phyloP scores from a whole-genome alignment of 805 yeast species.

The Ogataea methanolica region DNA sequence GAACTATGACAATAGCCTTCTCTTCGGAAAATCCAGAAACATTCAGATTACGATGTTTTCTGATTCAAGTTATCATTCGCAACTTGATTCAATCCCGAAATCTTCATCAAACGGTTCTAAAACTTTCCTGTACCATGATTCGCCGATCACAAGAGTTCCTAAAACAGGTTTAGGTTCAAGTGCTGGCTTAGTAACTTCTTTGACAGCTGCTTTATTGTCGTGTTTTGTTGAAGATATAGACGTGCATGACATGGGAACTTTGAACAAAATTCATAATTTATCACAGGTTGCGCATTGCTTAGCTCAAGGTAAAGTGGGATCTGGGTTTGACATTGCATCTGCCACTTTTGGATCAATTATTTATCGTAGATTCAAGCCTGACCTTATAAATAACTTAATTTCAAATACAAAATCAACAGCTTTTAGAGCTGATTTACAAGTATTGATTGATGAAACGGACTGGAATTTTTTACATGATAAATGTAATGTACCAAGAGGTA shows the following conservation, averaged over 20 bases:
- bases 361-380: conserved; percentile 71
- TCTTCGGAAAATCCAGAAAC: conserved; percentile 10
- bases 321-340: conserved; percentile 96
- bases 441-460: conserved; percentile 36
- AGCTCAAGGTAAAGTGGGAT: conserved; percentile 94
- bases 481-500: conserved; percentile 62
- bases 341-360: conserved; percentile 88
- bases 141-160: conserved; percentile 65
- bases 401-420: conserved; percentile 12
- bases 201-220: conserved; percentile 64
- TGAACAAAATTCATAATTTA: conserved; percentile 62
- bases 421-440: conserved; percentile 24
- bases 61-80: conserved; percentile 88
- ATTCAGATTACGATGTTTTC: conserved; percentile 63
- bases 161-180: conserved; percentile 97
- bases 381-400: conserved; percentile 32
- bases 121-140: conserved; percentile 55
- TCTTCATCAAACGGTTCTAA: conserved; percentile 33
- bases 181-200: conserved; percentile 84
- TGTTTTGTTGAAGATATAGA: conserved; percentile 34
- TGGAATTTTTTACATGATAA: conserved; percentile 61
- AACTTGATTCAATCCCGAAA: conserved; percentile 38
- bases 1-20: conserved; percentile 24
- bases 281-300: conserved; percentile 88
- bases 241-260: conserved; percentile 17